These are phyloP conservation scores for Nicotiana obtusifolia DNA, from an alignment of 257 asterid species.

Conservation along the genomic window DNA sequence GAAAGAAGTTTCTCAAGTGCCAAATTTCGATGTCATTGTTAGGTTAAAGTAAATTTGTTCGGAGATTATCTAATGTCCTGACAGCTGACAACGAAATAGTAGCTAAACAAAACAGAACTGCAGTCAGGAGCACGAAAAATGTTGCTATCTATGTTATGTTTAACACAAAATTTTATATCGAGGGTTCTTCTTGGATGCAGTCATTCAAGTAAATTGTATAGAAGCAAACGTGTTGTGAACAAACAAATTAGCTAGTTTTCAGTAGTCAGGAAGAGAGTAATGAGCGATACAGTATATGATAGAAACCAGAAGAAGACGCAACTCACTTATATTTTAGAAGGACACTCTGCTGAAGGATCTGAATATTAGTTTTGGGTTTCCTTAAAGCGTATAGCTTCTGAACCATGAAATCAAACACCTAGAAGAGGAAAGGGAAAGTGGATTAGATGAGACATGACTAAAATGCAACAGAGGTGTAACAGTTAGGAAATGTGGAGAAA, in stretches of 20 bases:
- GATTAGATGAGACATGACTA: slow-evolving; percentile 13
- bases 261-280: background rate
- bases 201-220: background rate
- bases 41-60: background rate
- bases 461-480: background rate
- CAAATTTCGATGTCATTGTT: background rate
- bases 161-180: background rate
- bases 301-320: slow-evolving; percentile 7
- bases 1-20: background rate
- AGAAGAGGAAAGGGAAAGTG: slow-evolving; percentile 19
- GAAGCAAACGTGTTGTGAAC: background rate
- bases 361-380: slow-evolving; percentile 97
- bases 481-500: background rate
- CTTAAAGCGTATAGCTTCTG: slow-evolving; percentile 92
- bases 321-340: slow-evolving; percentile 96
- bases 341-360: slow-evolving; percentile 97
- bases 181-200: background rate
- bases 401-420: slow-evolving; percentile 88
- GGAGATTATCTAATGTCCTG: background rate
- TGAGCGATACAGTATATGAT: background rate
- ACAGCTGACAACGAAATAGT: background rate
- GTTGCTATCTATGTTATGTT: background rate
- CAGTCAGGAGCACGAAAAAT: background rate
- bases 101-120: background rate
- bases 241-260: slow-evolving; percentile 1